These are phyloP conservation scores for Cantharellus anzutake DNA, from an alignment of 768 basidiomycete species.

Conservation along the genomic window DNA sequence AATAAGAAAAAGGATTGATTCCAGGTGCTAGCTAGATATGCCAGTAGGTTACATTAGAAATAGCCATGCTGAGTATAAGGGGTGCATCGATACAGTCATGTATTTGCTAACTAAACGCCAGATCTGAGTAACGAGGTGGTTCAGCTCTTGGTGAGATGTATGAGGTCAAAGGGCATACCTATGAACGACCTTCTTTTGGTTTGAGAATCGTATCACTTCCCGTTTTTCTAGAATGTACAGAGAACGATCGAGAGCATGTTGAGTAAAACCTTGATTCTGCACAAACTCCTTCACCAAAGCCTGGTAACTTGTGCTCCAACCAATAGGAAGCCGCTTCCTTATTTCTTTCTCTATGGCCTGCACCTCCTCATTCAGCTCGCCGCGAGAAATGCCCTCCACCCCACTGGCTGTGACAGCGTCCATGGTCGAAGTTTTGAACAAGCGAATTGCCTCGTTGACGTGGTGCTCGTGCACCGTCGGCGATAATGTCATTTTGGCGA, in stretches of 20 bases:
- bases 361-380: conserved; percentile 89
- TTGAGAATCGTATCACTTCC: conserved; percentile 78
- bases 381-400: conserved; percentile 78
- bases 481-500: conserved; percentile 85
- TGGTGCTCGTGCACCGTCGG: conserved; percentile 78
- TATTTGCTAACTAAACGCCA: no score
- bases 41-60: no score
- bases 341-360: conserved; percentile 75
- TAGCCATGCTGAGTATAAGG: no score
- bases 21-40: no score
- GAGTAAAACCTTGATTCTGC: conserved; percentile 74
- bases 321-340: conserved; percentile 64
- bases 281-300: conserved; percentile 87
- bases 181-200: conserved; percentile 5
- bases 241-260: conserved; percentile 79
- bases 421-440: conserved; percentile 99
- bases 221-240: conserved; percentile 86
- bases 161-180: neutral
- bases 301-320: conserved; percentile 95
- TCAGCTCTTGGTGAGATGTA: neutral
- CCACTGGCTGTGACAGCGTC: conserved; percentile 92
- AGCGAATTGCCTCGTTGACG: conserved; percentile 91
- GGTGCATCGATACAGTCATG: no score
- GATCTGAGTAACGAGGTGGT: no score
- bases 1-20: no score